Percentiles rank a stretch among this genome's conserved stretches.
Conservation (phyloP, 1,284 basidiomycete genomes). For the Earliella scabrosa region DNA sequence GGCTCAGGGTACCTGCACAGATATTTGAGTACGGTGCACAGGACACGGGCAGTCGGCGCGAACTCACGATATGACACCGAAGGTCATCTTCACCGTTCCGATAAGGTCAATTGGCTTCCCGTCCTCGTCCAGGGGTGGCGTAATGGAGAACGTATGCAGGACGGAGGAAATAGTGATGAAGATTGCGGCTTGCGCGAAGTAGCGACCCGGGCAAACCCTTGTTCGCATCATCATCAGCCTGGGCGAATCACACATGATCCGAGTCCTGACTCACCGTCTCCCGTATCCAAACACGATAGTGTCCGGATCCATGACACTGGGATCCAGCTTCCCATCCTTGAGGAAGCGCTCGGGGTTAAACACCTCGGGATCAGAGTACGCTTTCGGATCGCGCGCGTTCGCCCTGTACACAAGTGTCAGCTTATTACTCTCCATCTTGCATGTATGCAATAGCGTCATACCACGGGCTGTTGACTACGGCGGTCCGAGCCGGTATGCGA, state of each 20-base stretch:
- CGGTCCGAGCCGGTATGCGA: conserved; percentile 24
- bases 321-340: conserved; percentile 16
- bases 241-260: background rate
- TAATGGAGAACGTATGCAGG: conserved; percentile 10
- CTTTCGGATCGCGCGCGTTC: conserved; percentile 9
- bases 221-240: background rate
- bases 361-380: conserved; percentile 17
- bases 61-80: background rate
- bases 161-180: conserved; percentile 9
- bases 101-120: conserved; percentile 3
- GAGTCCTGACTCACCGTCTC: conserved; percentile 8
- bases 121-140: background rate
- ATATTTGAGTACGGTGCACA: background rate
- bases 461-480: conserved; percentile 23
- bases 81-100: background rate
- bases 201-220: conserved; percentile 19
- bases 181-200: conserved; percentile 14
- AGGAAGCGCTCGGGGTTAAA: conserved; percentile 25
- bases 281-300: conserved; percentile 27
- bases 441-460: background rate
- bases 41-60: background rate
- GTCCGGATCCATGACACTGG: conserved; percentile 6
- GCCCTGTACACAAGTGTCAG: conserved; percentile 12
- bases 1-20: conserved; percentile 59
- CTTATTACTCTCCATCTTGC: background rate